Conservation (phyloP, 2,329 filamentous ascomycete genomes). For the Bipolaris victoriae region DNA sequence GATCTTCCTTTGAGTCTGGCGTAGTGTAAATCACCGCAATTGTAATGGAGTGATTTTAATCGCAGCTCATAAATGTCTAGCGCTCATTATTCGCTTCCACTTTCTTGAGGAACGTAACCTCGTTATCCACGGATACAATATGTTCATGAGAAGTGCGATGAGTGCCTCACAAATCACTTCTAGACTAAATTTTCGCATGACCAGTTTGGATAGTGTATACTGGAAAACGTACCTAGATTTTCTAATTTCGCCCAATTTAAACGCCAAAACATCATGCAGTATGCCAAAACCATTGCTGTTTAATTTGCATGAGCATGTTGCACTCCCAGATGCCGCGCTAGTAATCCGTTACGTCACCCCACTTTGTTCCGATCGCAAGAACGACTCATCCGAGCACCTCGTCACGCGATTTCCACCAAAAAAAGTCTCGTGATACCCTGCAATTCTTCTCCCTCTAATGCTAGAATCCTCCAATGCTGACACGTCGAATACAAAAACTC, state of each 20-base stretch:
- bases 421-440: conserved; percentile 5
- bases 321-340: conserved; percentile 7
- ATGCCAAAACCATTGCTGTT: too few species aligned
- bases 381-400: conserved; percentile 12
- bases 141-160: too few species aligned
- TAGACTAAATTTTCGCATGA: too few species aligned
- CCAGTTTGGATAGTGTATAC: too few species aligned
- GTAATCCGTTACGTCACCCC: conserved; percentile 33
- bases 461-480: background rate
- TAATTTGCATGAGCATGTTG: background rate
- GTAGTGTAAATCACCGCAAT: background rate
- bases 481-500: conserved; percentile 8
- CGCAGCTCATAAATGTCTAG: too few species aligned
- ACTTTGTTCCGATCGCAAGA: conserved; percentile 30
- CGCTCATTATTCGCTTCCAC: too few species aligned
- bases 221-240: background rate
- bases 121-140: too few species aligned
- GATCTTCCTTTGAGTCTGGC: background rate
- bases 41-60: too few species aligned
- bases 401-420: conserved; percentile 20
- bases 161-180: background rate
- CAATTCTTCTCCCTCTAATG: background rate
- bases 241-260: background rate
- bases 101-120: too few species aligned
- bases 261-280: background rate